These are phyloP conservation scores for Zygoascus biomembranicola DNA, from an alignment of 805 yeast genomes.

Conservation along the genomic window DNA sequence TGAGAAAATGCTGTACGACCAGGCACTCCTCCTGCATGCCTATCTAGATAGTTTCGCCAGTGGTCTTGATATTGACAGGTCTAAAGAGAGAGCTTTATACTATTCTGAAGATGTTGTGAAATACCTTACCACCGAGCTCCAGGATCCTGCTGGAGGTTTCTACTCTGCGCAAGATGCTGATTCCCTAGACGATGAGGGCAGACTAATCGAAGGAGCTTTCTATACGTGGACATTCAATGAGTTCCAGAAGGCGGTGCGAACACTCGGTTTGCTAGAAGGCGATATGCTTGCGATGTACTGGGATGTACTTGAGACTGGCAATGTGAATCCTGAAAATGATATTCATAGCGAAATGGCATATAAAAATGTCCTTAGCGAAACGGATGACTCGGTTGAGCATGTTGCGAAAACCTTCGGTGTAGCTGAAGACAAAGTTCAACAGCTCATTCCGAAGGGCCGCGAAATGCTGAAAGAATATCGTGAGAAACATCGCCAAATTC, in stretches of 20 bases:
- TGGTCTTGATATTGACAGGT: conserved; percentile 1
- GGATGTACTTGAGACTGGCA: conserved; percentile 31
- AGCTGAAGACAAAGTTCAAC: conserved; percentile 15
- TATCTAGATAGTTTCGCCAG: conserved; percentile 16
- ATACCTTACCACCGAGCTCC: conserved; percentile 15
- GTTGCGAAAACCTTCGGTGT: conserved; percentile 29
- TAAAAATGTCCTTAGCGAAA: conserved; percentile 28
- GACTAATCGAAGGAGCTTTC: conserved; percentile 27
- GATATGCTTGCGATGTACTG: conserved; percentile 30
- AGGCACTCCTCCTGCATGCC: conserved; percentile 29
- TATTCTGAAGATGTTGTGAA: conserved; percentile 19
- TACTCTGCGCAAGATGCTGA: conserved; percentile 31
- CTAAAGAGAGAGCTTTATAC: conserved; percentile 13
- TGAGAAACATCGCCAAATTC: conserved; percentile 17
- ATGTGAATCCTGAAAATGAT: conserved; percentile 28
- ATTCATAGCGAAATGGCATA: conserved; percentile 23
- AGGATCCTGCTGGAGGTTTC: conserved; percentile 21
- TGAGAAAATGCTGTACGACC: conserved; percentile 33
- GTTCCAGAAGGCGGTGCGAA: conserved; percentile 17
- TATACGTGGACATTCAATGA: conserved; percentile 31
- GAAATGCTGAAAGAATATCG: conserved; percentile 20
- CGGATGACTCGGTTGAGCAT: conserved; percentile 7
- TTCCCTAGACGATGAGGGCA: conserved; percentile 17
- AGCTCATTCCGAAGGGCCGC: conserved; percentile 20
- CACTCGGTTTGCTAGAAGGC: conserved; percentile 18